phyloP scores from a whole-genome alignment of 352 stramenopile genomes.

The Saprolegnia diclina region DNA sequence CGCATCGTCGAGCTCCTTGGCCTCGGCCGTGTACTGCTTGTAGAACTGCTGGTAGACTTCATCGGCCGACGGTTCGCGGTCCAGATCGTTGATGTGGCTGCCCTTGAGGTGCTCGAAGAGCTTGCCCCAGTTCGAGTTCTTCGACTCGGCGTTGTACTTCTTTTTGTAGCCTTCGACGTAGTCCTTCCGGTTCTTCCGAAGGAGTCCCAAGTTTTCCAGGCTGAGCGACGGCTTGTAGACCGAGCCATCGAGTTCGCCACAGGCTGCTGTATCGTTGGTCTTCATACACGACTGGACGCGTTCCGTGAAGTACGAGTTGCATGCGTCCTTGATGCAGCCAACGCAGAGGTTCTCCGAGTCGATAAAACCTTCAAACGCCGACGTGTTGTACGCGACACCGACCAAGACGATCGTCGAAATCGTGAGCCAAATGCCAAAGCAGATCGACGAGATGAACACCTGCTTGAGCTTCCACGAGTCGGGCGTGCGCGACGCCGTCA shows the following conservation, averaged over 20 bases:
- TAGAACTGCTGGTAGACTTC: slow-evolving; percentile 22
- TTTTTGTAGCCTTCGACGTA: not conserved
- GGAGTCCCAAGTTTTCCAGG: not conserved
- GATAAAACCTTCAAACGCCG: slow-evolving; percentile 37
- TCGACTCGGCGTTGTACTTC: not conserved
- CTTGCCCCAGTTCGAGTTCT: not conserved
- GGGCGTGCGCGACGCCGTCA: slow-evolving; percentile 48
- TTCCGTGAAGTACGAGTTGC: slow-evolving; percentile 50
- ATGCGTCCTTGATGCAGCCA: slow-evolving; percentile 49
- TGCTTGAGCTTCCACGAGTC: slow-evolving; percentile 70
- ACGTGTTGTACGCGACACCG: slow-evolving; percentile 49
- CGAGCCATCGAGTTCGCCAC: slow-evolving; percentile 53
- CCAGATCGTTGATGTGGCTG: slow-evolving; percentile 21
- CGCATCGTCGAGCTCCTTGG: slow-evolving; percentile 13
- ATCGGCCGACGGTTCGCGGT: slow-evolving; percentile 12
- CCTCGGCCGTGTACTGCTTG: slow-evolving; percentile 16
- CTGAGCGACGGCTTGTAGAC: slow-evolving; percentile 29
- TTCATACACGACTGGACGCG: slow-evolving; percentile 47
- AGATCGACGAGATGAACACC: slow-evolving; percentile 61
- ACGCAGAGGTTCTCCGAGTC: slow-evolving; percentile 52
- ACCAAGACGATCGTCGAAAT: slow-evolving; percentile 42
- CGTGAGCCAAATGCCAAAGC: slow-evolving; percentile 14
- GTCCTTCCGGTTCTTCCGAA: not conserved
- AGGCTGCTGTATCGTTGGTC: slow-evolving; percentile 40
- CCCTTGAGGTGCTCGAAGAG: slow-evolving; percentile 24